Base-by-base conservation (phyloP, 2,329 filamentous ascomycete species). In the Sclerotiophoma versabilis region DNA sequence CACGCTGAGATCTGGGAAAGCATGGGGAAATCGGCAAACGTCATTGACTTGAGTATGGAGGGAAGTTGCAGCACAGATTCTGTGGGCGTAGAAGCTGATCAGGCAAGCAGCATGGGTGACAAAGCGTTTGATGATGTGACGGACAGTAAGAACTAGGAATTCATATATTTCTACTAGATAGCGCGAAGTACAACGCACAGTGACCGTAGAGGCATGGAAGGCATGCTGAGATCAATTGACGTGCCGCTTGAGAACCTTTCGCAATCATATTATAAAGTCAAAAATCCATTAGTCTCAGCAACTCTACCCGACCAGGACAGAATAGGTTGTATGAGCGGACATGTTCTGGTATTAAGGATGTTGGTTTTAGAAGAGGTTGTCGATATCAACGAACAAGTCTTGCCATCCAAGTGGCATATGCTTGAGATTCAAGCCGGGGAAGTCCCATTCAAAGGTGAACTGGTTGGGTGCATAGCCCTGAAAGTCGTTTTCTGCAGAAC, bases 81-180 rank as follows among this genome's bases (percentile, higher is more conserved):
- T 11, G 73, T 68, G 4, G 56, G 57, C 19, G 62, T 59, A 2
- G 65, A 61, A 29, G 68, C 69, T 47, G 64, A 50, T 11, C 53
- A 58, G n/a, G 61, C 57, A 14, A 64, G 54, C 20, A 64, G 61
- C 3, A 65, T 69, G 10, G 77, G 80, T 1, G 79, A 83, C 22
- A 79, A 81, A 59, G 79, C 81, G 1, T 84, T 84, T 63, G 81
- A 82, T 43, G 86, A 89, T 65, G 71, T 82, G 15, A 87, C 84
- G 14, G 85, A 87, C 66, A 70, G 83, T 62, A 76, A 83, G 71
- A 87, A 87, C 57, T 84, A 87, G 63, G 84, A 87, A 56, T 88
- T 88, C 63, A 78, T 87, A 6, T 88, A 84, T 70, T 79, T 87
- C 2, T 84, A 77, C 44, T 82, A 51, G 51, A 25, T 20, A 14